These are phyloP conservation scores for Penicillium janthinellum DNA, from an alignment of 2,329 filamentous ascomycete species.

Conservation along the genomic window DNA sequence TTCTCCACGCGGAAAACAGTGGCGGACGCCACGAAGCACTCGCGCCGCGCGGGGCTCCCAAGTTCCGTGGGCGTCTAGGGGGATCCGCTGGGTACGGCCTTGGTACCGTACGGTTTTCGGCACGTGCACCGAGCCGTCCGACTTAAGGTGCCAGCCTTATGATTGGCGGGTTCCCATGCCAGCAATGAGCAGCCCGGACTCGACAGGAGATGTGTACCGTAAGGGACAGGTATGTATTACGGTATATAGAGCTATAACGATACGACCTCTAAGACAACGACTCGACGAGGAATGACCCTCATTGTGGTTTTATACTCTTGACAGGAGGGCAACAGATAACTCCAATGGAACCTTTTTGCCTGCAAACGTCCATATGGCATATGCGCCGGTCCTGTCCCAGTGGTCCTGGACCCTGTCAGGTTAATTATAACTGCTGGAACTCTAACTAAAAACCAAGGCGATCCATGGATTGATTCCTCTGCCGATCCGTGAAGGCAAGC, in stretches of 20 bases:
- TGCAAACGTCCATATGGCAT: background rate
- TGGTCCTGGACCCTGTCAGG: background rate
- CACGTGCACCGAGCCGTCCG: constrained; percentile 5
- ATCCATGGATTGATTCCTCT: background rate
- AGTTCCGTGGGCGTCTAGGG: background rate
- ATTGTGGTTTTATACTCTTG: background rate
- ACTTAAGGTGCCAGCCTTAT: background rate
- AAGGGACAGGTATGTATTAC: constrained; percentile 1
- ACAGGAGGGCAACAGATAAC: background rate
- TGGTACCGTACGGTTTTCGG: constrained; percentile 13
- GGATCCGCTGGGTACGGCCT: background rate
- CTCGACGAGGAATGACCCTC: background rate
- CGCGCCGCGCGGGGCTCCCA: background rate
- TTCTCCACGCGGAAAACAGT: background rate
- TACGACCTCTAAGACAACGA: background rate
- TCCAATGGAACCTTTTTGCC: background rate
- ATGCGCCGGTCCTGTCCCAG: background rate
- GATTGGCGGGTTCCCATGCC: constrained; percentile 24
- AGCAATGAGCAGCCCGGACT: constrained; percentile 18
- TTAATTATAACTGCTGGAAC: background rate
- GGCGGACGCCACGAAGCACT: background rate
- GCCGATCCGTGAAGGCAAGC: background rate
- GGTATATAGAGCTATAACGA: background rate
- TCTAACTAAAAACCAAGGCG: background rate
- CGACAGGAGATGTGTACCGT: constrained; percentile 1